phyloP scores from a whole-genome alignment of 805 yeast genomes.

The Lachancea fermentati region DNA sequence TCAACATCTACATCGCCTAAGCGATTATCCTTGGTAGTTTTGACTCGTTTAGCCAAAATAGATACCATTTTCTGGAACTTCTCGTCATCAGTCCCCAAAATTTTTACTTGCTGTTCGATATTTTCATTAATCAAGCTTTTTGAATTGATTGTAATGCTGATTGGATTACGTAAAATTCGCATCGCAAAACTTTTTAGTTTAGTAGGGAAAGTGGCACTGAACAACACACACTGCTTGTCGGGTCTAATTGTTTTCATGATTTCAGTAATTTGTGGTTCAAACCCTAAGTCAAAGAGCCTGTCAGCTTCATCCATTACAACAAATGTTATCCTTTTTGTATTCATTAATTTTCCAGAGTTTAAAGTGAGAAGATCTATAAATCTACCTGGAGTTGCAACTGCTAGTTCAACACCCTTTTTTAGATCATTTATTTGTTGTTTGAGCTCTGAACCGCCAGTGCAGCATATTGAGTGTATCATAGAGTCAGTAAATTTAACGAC shows the following conservation, averaged over 20 bases:
- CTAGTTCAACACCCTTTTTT: slow-evolving; percentile 69
- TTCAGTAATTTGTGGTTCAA: slow-evolving; percentile 89
- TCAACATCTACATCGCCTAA: slow-evolving; percentile 29
- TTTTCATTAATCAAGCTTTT: slow-evolving; percentile 76
- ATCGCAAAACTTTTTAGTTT: slow-evolving; percentile 73
- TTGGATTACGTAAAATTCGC: slow-evolving; percentile 55
- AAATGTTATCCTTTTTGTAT: slow-evolving; percentile 64
- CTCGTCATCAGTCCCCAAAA: slow-evolving; percentile 45
- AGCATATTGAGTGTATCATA: slow-evolving; percentile 59
- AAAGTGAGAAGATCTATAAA: slow-evolving; percentile 83
- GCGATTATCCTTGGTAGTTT: slow-evolving; percentile 5
- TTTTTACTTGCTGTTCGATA: slow-evolving; percentile 64
- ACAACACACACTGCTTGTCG: slow-evolving; percentile 82
- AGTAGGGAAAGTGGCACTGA: slow-evolving; percentile 90
- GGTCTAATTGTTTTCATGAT: slow-evolving; percentile 73
- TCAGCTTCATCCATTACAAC: slow-evolving; percentile 96
- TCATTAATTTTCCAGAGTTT: slow-evolving; percentile 67
- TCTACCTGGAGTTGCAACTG: slow-evolving; percentile 94
- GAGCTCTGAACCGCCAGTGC: slow-evolving; percentile 87
- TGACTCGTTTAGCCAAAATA: slow-evolving; percentile 42
- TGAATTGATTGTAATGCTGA: slow-evolving; percentile 76
- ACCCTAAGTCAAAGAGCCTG: slow-evolving; percentile 93
- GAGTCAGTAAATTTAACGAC: slow-evolving; percentile 46
- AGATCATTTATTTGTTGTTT: slow-evolving; percentile 75
- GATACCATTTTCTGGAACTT: slow-evolving; percentile 54